phyloP scores from a whole-genome alignment of 2,329 filamentous ascomycete species.

The Neurospora crassa region DNA sequence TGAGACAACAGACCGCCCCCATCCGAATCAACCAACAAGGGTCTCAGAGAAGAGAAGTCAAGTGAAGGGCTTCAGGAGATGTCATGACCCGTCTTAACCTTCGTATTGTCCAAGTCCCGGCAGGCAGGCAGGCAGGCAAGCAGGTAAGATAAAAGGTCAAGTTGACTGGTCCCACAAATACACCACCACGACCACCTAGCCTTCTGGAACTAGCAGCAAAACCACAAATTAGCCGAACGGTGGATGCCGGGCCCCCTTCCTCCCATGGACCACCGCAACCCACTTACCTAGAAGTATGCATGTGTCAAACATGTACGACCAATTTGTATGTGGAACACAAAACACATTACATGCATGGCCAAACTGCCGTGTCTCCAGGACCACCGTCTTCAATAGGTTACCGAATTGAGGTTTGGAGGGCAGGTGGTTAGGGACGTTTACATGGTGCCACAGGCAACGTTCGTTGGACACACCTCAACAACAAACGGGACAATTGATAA shows the following conservation, averaged over 20 bases:
- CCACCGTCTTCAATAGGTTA: not conserved
- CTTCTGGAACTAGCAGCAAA: not conserved
- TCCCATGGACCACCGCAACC: not conserved
- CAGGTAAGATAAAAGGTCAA: not conserved
- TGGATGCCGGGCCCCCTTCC: not conserved
- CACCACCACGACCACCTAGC: not conserved
- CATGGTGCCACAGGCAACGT: not conserved
- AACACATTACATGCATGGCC: not conserved
- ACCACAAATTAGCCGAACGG: not conserved
- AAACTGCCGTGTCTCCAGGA: not conserved
- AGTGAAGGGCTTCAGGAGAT: not conserved
- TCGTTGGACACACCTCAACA: not conserved
- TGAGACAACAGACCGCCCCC: not conserved
- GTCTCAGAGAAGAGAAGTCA: not conserved
- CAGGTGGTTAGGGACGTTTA: not conserved
- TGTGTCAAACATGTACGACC: slow-evolving; percentile 1
- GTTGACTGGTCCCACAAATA: not conserved
- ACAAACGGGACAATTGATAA: not conserved
- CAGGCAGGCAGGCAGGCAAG: not conserved
- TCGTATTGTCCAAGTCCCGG: not conserved
- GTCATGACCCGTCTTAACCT: not conserved
- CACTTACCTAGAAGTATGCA: not conserved
- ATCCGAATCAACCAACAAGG: not conserved
- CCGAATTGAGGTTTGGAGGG: not conserved
- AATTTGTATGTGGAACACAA: not conserved